A percentile compares a stretch with the other conserved stretches of the same genome.
Evolutionary conservation across 495 filamentous ascomycete genomes (phyloP).

Genomic region (Chaetomidium leptoderma): DNA sequence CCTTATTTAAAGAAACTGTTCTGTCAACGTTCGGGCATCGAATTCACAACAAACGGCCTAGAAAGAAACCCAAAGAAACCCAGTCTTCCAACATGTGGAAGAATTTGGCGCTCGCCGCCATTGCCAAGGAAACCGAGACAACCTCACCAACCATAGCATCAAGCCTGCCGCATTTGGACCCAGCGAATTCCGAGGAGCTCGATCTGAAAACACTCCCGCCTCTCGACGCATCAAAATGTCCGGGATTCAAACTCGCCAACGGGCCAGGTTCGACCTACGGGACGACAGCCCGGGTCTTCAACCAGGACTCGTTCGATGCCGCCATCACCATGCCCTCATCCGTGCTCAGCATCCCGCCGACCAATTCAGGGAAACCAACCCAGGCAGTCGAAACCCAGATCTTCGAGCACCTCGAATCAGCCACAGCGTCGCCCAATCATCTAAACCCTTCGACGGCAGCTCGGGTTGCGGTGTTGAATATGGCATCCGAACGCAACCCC

Average conservation of each 20-base stretch:
- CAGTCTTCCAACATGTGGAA: constrained; percentile 11
- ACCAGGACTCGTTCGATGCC: constrained; percentile 50
- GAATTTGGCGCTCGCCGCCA: constrained; percentile 18
- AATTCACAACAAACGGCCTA: background rate
- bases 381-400: background rate
- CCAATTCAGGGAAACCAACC: background rate
- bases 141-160: constrained; percentile 22
- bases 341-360: constrained; percentile 5
- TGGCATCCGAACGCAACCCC: constrained; percentile 48
- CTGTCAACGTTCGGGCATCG: no score
- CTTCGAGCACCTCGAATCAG: constrained; percentile 3
- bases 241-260: constrained; percentile 19
- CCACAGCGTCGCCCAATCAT: constrained; percentile 8
- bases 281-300: constrained; percentile 41
- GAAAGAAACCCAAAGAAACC: background rate
- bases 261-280: constrained; percentile 4
- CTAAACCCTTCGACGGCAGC: constrained; percentile 19
- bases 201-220: constrained; percentile 9
- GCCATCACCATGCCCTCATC: constrained; percentile 39
- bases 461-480: constrained; percentile 56
- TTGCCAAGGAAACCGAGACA: constrained; percentile 26
- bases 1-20: no score
- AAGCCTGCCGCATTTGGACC: constrained; percentile 19
- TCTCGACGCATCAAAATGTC: constrained; percentile 23
- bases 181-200: constrained; percentile 14